A percentile compares a stretch with the other conserved stretches of the same genome.
phyloP scores from a whole-genome alignment of 768 basidiomycete species.

The Pulveroboletus sp. region DNA sequence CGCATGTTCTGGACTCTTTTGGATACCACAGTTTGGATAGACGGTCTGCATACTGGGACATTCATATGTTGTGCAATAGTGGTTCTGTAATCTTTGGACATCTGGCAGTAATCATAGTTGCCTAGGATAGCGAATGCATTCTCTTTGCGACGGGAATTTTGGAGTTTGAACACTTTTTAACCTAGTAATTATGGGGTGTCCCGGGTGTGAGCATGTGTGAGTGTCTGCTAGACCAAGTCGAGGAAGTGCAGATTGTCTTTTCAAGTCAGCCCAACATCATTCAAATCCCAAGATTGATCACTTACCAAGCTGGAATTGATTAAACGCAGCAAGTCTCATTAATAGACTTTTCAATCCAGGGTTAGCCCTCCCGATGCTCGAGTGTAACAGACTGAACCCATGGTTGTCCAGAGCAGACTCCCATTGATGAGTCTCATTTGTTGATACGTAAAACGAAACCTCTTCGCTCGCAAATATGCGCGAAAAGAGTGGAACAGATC shows the following conservation, averaged over 20 bases:
- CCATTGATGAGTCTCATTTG: neutral
- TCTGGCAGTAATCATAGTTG: constrained; percentile 15
- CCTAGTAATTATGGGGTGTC: constrained; percentile 21
- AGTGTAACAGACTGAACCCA: constrained; percentile 7
- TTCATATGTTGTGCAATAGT: constrained; percentile 12
- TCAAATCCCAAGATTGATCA: constrained; percentile 11
- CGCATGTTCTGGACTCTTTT: constrained; percentile 9
- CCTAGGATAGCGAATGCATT: constrained; percentile 4
- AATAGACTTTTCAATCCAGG: constrained; percentile 4
- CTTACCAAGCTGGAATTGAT: constrained; percentile 14
- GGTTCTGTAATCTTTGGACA: constrained; percentile 24
- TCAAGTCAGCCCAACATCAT: constrained; percentile 13
- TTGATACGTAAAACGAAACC: constrained; percentile 6
- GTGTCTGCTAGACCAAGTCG: neutral
- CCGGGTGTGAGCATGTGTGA: constrained; percentile 1
- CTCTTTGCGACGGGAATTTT: constrained; percentile 12
- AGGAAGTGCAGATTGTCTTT: neutral
- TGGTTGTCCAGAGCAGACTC: constrained; percentile 1
- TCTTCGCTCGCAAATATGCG: neutral
- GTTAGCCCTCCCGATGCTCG: neutral
- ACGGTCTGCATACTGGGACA: constrained; percentile 21
- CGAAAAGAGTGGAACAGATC: neutral
- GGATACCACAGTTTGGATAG: constrained; percentile 23
- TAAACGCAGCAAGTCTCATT: neutral
- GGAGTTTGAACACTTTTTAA: constrained; percentile 13